Conservation (phyloP, 805 yeast genomes). For the Wickerhamomyces bovis region DNA sequence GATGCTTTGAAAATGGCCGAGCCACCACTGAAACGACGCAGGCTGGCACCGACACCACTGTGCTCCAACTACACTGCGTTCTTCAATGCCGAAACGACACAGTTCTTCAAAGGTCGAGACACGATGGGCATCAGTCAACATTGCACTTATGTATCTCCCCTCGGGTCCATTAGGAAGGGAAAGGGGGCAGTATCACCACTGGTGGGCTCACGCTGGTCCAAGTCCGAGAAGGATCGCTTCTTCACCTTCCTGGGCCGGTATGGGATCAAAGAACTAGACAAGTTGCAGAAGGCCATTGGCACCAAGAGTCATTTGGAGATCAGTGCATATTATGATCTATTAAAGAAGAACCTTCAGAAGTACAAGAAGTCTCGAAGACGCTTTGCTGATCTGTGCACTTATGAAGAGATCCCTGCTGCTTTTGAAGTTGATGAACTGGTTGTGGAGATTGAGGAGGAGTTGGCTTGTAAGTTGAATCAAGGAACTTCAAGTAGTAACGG, state of each 20-base stretch:
- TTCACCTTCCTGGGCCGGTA: constrained; percentile 43
- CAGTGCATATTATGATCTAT: constrained; percentile 35
- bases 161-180: background rate
- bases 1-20: background rate
- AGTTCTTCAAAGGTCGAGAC: background rate
- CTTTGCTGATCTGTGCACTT: constrained; percentile 25
- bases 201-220: constrained; percentile 33
- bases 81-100: background rate
- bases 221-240: constrained; percentile 44
- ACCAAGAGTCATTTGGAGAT: constrained; percentile 41
- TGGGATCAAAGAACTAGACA: constrained; percentile 41
- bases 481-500: background rate
- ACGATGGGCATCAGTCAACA: constrained; percentile 5
- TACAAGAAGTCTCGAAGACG: constrained; percentile 19
- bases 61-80: background rate
- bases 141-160: background rate
- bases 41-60: background rate
- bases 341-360: constrained; percentile 26
- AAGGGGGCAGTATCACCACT: background rate
- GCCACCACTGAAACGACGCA: background rate
- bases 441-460: constrained; percentile 38
- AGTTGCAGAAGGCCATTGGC: constrained; percentile 33
- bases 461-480: constrained; percentile 14
- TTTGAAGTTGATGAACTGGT: constrained; percentile 43
- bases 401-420: constrained; percentile 45